Conservation (phyloP, 306 rosid genomes). For the Pyrus pyrifolia region DNA sequence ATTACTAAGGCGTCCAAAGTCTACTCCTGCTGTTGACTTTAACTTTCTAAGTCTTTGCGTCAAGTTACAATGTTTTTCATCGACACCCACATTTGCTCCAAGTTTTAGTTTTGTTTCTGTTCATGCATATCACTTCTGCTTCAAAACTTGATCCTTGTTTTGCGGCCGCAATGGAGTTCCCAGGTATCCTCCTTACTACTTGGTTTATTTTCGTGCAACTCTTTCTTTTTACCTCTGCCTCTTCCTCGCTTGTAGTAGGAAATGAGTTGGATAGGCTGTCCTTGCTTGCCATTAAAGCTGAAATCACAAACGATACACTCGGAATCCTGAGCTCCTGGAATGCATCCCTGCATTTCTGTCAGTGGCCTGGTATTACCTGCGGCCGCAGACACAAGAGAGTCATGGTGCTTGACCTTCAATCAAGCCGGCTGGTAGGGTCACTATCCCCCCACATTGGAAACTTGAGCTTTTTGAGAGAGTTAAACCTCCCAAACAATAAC, state of each 20-base stretch:
- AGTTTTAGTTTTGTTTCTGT: no score
- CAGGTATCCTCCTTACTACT: not conserved
- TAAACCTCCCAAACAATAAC: no score
- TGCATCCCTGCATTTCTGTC: constrained; percentile 14
- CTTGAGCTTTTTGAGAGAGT: not conserved
- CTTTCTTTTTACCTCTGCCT: not conserved
- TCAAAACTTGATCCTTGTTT: not conserved
- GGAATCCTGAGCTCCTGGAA: constrained; percentile 24
- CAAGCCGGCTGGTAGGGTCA: not conserved
- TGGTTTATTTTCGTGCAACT: not conserved
- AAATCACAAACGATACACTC: not conserved
- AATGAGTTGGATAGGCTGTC: not conserved
- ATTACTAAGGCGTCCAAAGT: not conserved
- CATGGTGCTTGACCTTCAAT: not conserved
- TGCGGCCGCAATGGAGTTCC: not conserved
- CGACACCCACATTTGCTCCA: not conserved
- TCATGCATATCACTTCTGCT: not conserved
- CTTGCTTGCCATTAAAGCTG: not conserved
- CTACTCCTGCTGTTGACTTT: no score
- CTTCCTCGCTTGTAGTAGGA: not conserved
- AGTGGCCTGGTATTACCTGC: constrained; percentile 23
- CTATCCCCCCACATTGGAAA: constrained; percentile 19
- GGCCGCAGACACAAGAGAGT: constrained; percentile 12
- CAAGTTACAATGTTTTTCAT: not conserved
- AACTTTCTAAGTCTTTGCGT: no score